Base-by-base conservation (phyloP, 2,329 filamentous ascomycete genomes). In the Helotiales sp. region DNA sequence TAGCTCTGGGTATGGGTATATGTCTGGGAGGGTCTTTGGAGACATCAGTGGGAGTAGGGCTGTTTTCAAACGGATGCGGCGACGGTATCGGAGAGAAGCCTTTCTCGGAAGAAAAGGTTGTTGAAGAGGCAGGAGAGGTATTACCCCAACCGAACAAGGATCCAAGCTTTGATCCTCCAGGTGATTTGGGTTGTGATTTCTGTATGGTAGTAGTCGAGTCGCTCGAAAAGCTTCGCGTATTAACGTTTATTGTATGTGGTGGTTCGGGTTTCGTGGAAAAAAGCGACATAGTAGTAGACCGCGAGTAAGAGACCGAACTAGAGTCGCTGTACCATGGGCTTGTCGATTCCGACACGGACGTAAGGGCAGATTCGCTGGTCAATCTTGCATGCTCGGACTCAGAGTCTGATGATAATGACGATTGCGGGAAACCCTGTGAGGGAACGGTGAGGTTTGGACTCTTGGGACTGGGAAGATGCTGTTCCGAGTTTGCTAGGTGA, bases 131-230 rank as follows among this genome's bases (percentile, higher is more conserved):
- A 64, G 86, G 84, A 3, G 84, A 84, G 55, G 83, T 80, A 30
- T 82, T 79, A 24, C 82, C 89, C 86, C 89, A 90, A 68, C 87
- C 86, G 73, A 91, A 91, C 78, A 91, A 89, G 15, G 86, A 88
- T 52, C 86, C 86, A 73, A 91, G 84, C 65, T 86, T 88, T 65
- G 75, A 75, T 13, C 67, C 69, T 17, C 82, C 82, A 20, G 85
- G 83, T 1, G 84, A 85, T 72, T 84, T 85, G 5, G 83, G 82
- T 69, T 66, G 72, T 55, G 71, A 64, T 68, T 72, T 77, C 37
- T 75, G 71, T 37, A 75, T 58, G 15, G 73, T 73, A 5, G 72
- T 71, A 60, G 66, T 72, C 54, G 74, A 73, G 47, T 75, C 72
- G 70, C 74, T 69, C 59, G 71, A 73, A 58, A 66, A 71, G 40